These are phyloP conservation scores for Amylocystis lapponica DNA, from an alignment of 768 basidiomycete genomes.

Conservation along the genomic window DNA sequence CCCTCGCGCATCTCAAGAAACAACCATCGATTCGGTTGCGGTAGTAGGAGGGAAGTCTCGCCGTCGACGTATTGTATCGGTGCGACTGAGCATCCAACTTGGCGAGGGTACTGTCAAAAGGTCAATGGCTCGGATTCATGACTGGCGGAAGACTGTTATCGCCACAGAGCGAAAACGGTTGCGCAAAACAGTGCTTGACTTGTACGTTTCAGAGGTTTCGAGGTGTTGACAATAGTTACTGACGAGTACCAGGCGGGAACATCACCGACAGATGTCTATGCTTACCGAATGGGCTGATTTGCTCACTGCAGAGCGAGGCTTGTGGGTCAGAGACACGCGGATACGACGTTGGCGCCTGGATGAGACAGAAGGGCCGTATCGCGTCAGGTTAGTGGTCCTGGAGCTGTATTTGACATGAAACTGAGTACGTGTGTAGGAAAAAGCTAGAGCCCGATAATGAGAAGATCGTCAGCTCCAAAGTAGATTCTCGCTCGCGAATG, in stretches of 20 bases:
- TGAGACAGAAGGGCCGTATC: slow-evolving; percentile 87
- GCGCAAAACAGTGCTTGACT: slow-evolving; percentile 65
- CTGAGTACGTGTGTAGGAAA: slow-evolving; percentile 42
- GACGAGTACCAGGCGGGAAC: slow-evolving; percentile 54
- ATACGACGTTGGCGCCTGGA: slow-evolving; percentile 70
- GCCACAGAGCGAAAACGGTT: slow-evolving; percentile 66
- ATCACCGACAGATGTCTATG: slow-evolving; percentile 59
- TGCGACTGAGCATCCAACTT: slow-evolving; percentile 55
- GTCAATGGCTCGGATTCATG: slow-evolving; percentile 53
- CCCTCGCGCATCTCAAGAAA: slow-evolving; percentile 37
- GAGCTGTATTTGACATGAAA: background rate
- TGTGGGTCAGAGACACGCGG: slow-evolving; percentile 62
- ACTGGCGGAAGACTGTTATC: slow-evolving; percentile 70
- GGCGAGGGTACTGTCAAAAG: slow-evolving; percentile 61
- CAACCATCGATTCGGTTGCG: slow-evolving; percentile 47
- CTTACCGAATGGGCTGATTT: slow-evolving; percentile 56
- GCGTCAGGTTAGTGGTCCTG: slow-evolving; percentile 58
- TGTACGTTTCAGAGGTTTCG: slow-evolving; percentile 38
- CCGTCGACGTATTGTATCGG: slow-evolving; percentile 47
- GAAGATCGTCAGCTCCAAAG: slow-evolving; percentile 36
- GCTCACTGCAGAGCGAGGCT: slow-evolving; percentile 69
- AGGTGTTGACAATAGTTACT: background rate
- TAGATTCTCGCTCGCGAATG: slow-evolving; percentile 39
- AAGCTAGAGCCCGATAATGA: slow-evolving; percentile 66
- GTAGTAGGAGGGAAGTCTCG: slow-evolving; percentile 48